Conservation (phyloP, 768 basidiomycete genomes). For the Thelephora ganbajun region DNA sequence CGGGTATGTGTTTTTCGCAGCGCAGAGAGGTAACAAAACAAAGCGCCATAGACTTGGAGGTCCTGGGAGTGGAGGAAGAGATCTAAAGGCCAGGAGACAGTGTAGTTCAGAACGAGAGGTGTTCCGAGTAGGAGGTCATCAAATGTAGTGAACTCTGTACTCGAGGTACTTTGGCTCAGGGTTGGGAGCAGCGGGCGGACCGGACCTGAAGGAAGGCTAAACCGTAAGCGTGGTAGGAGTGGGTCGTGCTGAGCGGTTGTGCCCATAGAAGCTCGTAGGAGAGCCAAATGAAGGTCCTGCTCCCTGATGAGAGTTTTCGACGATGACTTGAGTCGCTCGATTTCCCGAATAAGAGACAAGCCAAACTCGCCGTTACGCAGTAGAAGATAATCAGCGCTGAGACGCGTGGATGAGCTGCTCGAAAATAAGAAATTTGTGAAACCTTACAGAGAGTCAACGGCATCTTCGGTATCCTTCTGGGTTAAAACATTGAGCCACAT, state of each 20-base stretch:
- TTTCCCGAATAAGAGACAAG: slow-evolving; percentile 71
- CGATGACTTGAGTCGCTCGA: slow-evolving; percentile 71
- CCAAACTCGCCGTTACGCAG: slow-evolving; percentile 81
- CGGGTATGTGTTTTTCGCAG: slow-evolving; percentile 74
- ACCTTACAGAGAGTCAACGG: slow-evolving; percentile 73
- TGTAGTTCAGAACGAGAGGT: slow-evolving; percentile 54
- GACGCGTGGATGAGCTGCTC: slow-evolving; percentile 5
- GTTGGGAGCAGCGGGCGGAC: slow-evolving; percentile 71
- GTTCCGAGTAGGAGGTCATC: slow-evolving; percentile 72
- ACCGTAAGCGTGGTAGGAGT: slow-evolving; percentile 57
- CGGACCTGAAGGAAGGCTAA: slow-evolving; percentile 70
- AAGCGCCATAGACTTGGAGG: slow-evolving; percentile 54
- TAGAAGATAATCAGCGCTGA: slow-evolving; percentile 78
- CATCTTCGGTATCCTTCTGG: slow-evolving; percentile 66
- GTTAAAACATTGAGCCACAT: slow-evolving; percentile 85
- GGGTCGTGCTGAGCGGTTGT: slow-evolving; percentile 82
- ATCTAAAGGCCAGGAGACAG: slow-evolving; percentile 77
- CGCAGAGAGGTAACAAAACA: slow-evolving; percentile 77
- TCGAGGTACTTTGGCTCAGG: slow-evolving; percentile 31
- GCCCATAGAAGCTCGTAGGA: slow-evolving; percentile 78
- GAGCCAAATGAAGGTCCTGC: slow-evolving; percentile 77
- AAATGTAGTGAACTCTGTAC: slow-evolving; percentile 39
- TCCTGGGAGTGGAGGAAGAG: slow-evolving; percentile 74
- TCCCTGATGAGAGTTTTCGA: slow-evolving; percentile 72
- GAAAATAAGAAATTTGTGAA: neutral